Conservation (phyloP, 768 basidiomycete species). For the Boletus edulis region DNA sequence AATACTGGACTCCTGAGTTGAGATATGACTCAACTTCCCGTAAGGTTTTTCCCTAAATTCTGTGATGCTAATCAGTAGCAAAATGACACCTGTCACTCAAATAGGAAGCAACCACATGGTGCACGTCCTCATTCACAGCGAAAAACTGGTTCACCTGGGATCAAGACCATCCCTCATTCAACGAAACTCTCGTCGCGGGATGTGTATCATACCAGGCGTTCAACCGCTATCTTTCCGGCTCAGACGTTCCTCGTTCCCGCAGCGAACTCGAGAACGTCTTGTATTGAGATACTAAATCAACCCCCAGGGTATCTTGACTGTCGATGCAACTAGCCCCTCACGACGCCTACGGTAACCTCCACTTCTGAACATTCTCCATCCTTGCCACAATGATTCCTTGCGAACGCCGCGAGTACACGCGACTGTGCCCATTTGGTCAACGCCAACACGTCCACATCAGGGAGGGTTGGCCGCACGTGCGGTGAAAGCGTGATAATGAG, state of each 20-base stretch:
- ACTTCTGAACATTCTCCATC: slow-evolving; percentile 39
- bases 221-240: slow-evolving; percentile 66
- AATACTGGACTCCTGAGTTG: too few relatives aligned
- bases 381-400: slow-evolving; percentile 30
- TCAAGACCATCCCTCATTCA: slow-evolving; percentile 61
- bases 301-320: too few relatives aligned
- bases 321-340: slow-evolving; percentile 44
- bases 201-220: slow-evolving; percentile 82
- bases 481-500: slow-evolving; percentile 79
- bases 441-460: slow-evolving; percentile 67
- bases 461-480: slow-evolving; percentile 65
- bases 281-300: slow-evolving; percentile 30
- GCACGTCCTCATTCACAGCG: slow-evolving; percentile 37
- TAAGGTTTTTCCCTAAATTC: too few relatives aligned
- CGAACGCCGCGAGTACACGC: slow-evolving; percentile 54
- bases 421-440: slow-evolving; percentile 80
- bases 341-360: slow-evolving; percentile 74
- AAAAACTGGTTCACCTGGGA: slow-evolving; percentile 70
- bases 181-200: slow-evolving; percentile 72
- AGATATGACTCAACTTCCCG: too few relatives aligned
- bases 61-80: too few relatives aligned
- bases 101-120: too few relatives aligned
- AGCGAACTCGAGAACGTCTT: slow-evolving; percentile 69
- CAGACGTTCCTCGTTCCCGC: slow-evolving; percentile 64
- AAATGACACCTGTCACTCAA: too few relatives aligned